A percentile compares a stretch with the other conserved stretches of the same genome.
These are phyloP conservation scores for Terana coerulea DNA, from an alignment of 768 basidiomycete genomes.

Conservation along the genomic window DNA sequence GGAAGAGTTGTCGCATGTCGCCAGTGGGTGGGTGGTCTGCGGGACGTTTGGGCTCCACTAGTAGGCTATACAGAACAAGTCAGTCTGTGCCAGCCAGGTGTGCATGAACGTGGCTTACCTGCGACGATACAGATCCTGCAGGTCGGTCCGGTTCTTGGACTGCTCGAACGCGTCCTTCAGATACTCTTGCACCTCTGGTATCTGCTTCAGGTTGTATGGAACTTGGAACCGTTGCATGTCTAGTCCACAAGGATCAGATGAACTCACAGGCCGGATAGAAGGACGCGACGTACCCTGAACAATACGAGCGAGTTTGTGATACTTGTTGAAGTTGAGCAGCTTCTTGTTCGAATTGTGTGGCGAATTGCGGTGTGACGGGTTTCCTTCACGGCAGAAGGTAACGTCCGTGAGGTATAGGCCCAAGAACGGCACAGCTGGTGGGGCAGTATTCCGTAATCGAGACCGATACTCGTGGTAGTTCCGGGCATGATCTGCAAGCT, in stretches of 20 bases:
- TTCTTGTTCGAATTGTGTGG: constrained; percentile 72
- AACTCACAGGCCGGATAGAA: not conserved
- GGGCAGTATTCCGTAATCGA: constrained; percentile 79
- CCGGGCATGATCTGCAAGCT: constrained; percentile 85
- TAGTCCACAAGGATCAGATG: constrained; percentile 24
- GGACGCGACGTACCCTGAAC: constrained; percentile 58
- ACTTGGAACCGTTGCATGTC: constrained; percentile 94
- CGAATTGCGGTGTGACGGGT: constrained; percentile 79
- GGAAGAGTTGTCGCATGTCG: constrained; percentile 77
- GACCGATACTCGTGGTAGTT: constrained; percentile 92
- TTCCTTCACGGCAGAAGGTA: constrained; percentile 95
- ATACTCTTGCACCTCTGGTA: constrained; percentile 85
- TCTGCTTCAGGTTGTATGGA: constrained; percentile 80
- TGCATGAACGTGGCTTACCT: constrained; percentile 45
- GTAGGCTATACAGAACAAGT: constrained; percentile 43
- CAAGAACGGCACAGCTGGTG: constrained; percentile 96
- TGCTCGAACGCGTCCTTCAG: constrained; percentile 71
- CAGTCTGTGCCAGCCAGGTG: no score
- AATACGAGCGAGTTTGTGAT: constrained; percentile 84
- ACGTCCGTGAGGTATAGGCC: constrained; percentile 88
- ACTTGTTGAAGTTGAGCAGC: constrained; percentile 95
- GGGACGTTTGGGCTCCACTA: constrained; percentile 80
- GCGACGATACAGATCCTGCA: constrained; percentile 81
- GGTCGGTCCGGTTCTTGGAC: constrained; percentile 72
- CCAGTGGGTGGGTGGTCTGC: constrained; percentile 59